Base-by-base conservation (phyloP, 495 filamentous ascomycete genomes). In the Apodospora peruviana region DNA sequence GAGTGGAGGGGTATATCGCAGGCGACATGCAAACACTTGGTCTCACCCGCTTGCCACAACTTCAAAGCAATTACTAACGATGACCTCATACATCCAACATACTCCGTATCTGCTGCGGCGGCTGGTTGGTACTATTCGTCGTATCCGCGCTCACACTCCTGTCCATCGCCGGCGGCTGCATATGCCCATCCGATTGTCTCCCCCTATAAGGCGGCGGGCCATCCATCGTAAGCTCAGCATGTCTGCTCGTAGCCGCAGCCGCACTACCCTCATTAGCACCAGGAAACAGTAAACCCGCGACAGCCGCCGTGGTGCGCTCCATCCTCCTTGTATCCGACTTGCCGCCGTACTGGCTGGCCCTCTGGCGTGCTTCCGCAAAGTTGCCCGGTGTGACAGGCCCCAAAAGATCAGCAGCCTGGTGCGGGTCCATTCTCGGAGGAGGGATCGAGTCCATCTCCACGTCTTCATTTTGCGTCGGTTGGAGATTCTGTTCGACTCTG, bases 51-150 rank as follows among this genome's bases (percentile, higher is more conserved):
- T n/a, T n/a, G n/a, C n/a, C n/a, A n/a, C n/a, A n/a, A n/a, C n/a
- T n/a, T n/a, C n/a, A n/a, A n/a, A n/a, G n/a, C n/a, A n/a, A n/a
- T n/a, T n/a, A n/a, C n/a, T n/a, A n/a, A n/a, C n/a, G n/a, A 14
- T 32, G 27, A 32, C 7, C 27, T 71, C 57, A 81, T 5, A 82
- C 55, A 67, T 82, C 78, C 53, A 82, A 56, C 79, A 82, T 82
- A 52, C 77, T 80, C 59, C 65, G 69, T 12, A 81, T 66, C 54
- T 71, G 66, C 58, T 76, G 71, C 21, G 74, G 76, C 43, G 68
- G 64, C 19, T 50, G 61, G 11, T 47, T 62, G 5, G 63, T 67
- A 24, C 67, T 72, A 2, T 55, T 24, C 8, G 48, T 47, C 19
- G 71, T 68, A 19, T 29, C 51, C 1, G 58, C 60, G 29, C 68